Evolutionary conservation across 257 asterid genomes (phyloP).

Genomic region (Vinca minor): DNA sequence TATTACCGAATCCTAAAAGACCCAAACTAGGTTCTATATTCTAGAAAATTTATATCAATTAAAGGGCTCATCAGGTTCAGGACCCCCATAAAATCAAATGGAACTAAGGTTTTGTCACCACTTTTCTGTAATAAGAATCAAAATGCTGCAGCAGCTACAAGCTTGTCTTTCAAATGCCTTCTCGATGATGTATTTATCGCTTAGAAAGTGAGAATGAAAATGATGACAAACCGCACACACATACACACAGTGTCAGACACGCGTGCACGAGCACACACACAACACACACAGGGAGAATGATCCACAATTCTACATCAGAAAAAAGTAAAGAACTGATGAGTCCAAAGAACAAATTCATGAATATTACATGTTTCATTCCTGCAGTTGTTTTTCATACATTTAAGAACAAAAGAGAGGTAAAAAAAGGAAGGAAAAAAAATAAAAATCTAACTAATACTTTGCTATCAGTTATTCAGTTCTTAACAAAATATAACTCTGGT

Average conservation of each 20-base stretch:
- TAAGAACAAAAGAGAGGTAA: neutral
- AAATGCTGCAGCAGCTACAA: neutral
- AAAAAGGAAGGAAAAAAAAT: neutral
- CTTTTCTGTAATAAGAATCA: too few species aligned
- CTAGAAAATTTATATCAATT: too few species aligned
- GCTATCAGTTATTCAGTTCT: constrained; percentile 1
- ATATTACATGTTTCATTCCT: neutral
- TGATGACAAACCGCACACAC: too few species aligned
- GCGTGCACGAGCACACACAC: too few species aligned
- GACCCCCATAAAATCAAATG: too few species aligned
- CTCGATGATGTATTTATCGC: neutral
- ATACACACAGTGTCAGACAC: too few species aligned
- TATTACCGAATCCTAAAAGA: too few species aligned
- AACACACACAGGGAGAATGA: too few species aligned
- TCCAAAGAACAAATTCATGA: neutral
- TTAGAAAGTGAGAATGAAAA: neutral
- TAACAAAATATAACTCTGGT: constrained; percentile 9
- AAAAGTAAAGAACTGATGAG: neutral
- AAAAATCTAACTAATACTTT: neutral
- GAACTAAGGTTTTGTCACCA: too few species aligned
- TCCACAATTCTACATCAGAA: too few species aligned
- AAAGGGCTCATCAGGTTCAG: too few species aligned
- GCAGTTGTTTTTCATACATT: neutral
- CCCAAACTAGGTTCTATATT: too few species aligned
- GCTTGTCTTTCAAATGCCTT: neutral